Base-by-base conservation (phyloP, 139 green algal species). In the Coccomyxa sp. region DNA sequence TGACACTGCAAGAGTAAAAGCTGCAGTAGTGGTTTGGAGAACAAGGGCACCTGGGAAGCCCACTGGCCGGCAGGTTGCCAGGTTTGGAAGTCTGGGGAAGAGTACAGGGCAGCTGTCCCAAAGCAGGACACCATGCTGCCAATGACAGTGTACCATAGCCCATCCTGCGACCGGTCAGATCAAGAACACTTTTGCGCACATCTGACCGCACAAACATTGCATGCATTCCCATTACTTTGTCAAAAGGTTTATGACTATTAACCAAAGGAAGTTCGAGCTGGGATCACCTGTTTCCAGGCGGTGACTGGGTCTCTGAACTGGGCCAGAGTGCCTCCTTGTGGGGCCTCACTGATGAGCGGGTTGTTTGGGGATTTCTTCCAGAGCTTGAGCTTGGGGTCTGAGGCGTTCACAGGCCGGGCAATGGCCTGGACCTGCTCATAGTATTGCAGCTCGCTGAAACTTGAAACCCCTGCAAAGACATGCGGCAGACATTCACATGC, bases 301-400 rank as follows among this genome's bases (percentile, higher is more conserved):
- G 84, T 82, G n/a, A 85, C 66, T 13, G 88, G 88, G 78, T 91
- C 88, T 1, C 88, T 82, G 82, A 89, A 86, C 86, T 91, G 88
- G 12, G 86, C 83, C 21, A 85, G 82, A 15, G 82, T 85, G 76
- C 84, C 86, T 31, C 82, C 84, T 27, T 71, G 58, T 0, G 82
- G 82, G 25, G 67, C 82, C 51, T 87, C 63, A 59, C 85, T 76
- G 32, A 66, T 74, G 14, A 83, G 30, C 0, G 84, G 86, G 79
- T 86, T 10, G 38, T 51, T 51, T 31, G 32, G 31, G 27, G 16
- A 82, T 58, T 88, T 88, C 77, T 67, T 76, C 88, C 88, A 91
- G 28, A 58, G 27, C 10, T 63, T 66, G 25, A 90, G 84, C 76
- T 84, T 77, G 21, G 88, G 88, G 78, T 91, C 88, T 58, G 17